Conservation (phyloP, 1,284 basidiomycete genomes). For the Cryptococcus neoformans region DNA sequence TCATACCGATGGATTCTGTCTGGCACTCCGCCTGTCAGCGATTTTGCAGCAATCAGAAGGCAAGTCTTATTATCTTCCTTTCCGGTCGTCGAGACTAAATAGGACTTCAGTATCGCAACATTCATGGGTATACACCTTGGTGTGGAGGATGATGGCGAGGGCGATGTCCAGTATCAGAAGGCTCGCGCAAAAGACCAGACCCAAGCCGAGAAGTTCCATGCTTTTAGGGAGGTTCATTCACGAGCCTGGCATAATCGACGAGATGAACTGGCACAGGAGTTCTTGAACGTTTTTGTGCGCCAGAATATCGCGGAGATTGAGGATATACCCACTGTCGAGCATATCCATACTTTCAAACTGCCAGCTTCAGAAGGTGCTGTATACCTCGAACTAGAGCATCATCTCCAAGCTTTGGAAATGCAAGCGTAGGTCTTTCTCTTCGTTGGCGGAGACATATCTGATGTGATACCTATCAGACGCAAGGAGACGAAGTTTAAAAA, state of each 20-base stretch:
- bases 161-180: constrained; percentile 68
- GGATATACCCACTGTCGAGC: constrained; percentile 77
- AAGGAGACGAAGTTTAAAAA: constrained; percentile 67
- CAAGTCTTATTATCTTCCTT: constrained; percentile 10
- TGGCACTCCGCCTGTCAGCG: constrained; percentile 88
- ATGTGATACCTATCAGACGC: constrained; percentile 51
- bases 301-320: constrained; percentile 98
- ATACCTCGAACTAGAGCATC: constrained; percentile 93
- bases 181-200: constrained; percentile 80
- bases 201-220: constrained; percentile 89
- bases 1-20: constrained; percentile 92
- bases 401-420: constrained; percentile 60
- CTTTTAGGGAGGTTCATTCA: constrained; percentile 90
- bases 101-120: constrained; percentile 61
- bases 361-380: constrained; percentile 94
- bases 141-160: constrained; percentile 83
- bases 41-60: constrained; percentile 86
- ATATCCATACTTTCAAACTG: constrained; percentile 66
- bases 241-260: constrained; percentile 88
- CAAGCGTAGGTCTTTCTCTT: constrained; percentile 33
- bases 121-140: constrained; percentile 84
- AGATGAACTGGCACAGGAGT: constrained; percentile 75
- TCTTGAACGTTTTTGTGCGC: constrained; percentile 78
- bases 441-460: neutral
- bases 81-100: neutral